Percentiles rank a stretch among this genome's conserved stretches.
These are phyloP conservation scores for Penicillium palitans DNA, from an alignment of 2,329 filamentous ascomycete species.

Conservation along the genomic window DNA sequence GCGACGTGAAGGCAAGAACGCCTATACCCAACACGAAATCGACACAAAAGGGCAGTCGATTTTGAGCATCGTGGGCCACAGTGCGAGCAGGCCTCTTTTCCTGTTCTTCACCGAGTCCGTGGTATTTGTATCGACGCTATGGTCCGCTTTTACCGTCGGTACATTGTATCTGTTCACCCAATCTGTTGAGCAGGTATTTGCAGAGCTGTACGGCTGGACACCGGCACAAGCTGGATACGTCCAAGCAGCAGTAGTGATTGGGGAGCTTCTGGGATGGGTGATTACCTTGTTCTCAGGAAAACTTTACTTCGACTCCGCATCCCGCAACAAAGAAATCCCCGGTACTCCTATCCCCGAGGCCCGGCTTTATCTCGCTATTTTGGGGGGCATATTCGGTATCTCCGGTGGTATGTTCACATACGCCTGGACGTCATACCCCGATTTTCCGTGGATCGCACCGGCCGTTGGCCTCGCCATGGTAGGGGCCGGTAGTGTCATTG, in stretches of 20 bases:
- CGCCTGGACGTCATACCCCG: slow-evolving; percentile 37
- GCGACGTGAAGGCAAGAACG: slow-evolving; percentile 33
- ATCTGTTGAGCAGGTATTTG: slow-evolving; percentile 46
- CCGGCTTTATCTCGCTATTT: slow-evolving; percentile 45
- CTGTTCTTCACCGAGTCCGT: slow-evolving; percentile 48
- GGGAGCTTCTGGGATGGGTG: slow-evolving; percentile 43
- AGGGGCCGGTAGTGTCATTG: slow-evolving; percentile 44
- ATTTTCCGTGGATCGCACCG: slow-evolving; percentile 39
- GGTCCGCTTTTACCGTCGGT: slow-evolving; percentile 48
- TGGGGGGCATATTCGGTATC: slow-evolving; percentile 37
- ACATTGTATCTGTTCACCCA: slow-evolving; percentile 48
- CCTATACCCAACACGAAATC: slow-evolving; percentile 38
- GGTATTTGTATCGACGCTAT: slow-evolving; percentile 45
- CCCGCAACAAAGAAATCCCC: slow-evolving; percentile 41
- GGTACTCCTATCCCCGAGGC: slow-evolving; percentile 47
- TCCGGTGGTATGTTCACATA: slow-evolving; percentile 40
- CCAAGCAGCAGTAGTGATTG: slow-evolving; percentile 45
- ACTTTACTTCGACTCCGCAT: slow-evolving; percentile 33
- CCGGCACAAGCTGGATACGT: slow-evolving; percentile 40
- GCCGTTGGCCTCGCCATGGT: slow-evolving; percentile 39
- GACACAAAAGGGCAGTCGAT: slow-evolving; percentile 31
- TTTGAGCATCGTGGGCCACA: slow-evolving; percentile 33
- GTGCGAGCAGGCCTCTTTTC: slow-evolving; percentile 38
- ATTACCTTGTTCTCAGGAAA: slow-evolving; percentile 33
- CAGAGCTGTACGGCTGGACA: slow-evolving; percentile 31